Evolutionary conservation across 768 basidiomycete genomes (phyloP), one percentile per base, ranked within the genome.

Genomic region (Mycena albidolilacea): DNA sequence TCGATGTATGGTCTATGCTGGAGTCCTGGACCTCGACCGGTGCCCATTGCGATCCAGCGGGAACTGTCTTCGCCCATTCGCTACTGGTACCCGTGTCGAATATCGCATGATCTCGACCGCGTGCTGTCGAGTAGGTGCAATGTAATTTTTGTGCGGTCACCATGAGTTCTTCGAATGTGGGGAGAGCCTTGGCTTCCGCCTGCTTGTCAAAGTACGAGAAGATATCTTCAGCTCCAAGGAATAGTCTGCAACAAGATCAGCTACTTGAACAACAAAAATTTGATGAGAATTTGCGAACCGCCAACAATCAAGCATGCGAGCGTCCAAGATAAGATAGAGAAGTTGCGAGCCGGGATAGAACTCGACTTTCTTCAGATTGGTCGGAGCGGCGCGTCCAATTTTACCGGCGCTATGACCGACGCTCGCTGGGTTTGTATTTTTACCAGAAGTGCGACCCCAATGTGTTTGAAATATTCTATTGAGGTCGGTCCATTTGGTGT

Each of bases 231-330:
- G 67, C 59, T 38, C n/a, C n/a, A 35, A 67, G 21, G 2, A 23
- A 23, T 1, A 67, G 23, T 38, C 70, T 60, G 39, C 30, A 30
- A 35, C 12, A 46, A 48, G 10, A 43, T 43, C 14, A 43, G 41
- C 41, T 10, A 43, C 14, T 43, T 14, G 8, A 10, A 10, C 41
- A 14, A 37, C 17, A 17, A 6, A 41, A 66, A 62, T 21, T 62
- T 23, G 61, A 65, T 23, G 8, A n/a, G 7, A 8, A 50, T n/a
- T 19, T 14, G 17, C 76, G 35, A 59, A 82, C 82, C 77, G 30
- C 81, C 81, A 84, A 57, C 81, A 82, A 60, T 84, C 81, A 11
- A 83, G 77, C 55, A 83, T 80, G 2, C 78, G 76, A 0, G 67
- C 77, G 58, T 83, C 80, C 14, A 82, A 74, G 7, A 83, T 77